Base-by-base conservation (phyloP, 352 stramenopile genomes). In the Peronosclerospora sorghi region DNA sequence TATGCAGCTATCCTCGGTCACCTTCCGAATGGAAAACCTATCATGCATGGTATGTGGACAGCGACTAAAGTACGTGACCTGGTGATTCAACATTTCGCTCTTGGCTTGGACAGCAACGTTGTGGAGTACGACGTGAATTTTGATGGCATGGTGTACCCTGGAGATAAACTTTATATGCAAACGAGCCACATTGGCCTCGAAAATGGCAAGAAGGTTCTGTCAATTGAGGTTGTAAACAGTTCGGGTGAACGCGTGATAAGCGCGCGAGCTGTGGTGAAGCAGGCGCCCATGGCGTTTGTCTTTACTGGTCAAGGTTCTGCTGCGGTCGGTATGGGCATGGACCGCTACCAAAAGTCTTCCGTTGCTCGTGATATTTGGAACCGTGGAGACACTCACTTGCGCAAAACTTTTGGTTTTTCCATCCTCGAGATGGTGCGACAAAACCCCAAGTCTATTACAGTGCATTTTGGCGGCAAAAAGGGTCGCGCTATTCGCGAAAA, bases 11-110 rank as follows among this genome's bases (percentile, higher is more conserved):
- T 81, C n/a, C 51, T 93, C 7, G 80, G 75, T 5, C 66, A 77
- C 30, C 62, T 94, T 36, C 80, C 83, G 12, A 54, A 71, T 10
- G 72, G 70, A 14, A 70, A 74, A 50, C 73, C 83, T 6, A 90
- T 94, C 54, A 90, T 92, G 73, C 80, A 94, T 45, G 83, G 83
- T 19, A 64, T 94, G 70, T 94, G 83, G 83, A 88, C 73, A 17
- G 78, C 76, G 2, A 84, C 68, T n/a, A 92, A 90, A 50, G 76
- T 86, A 8, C 80, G 78, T 13, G 59, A 70, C n/a, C 43, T 89
- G 36, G 54, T 84, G 9, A 65, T 78, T 8, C 48, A 71, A 30
- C 54, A 62, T 19, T 79, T 89, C 29, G 67, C 65, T 9, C 32
- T 42, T 7, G 56, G 59, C 1, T 35, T 84, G 9, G 79, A 89